Conservation (phyloP, 345 rosid species). For the Melastoma malabathricum region DNA sequence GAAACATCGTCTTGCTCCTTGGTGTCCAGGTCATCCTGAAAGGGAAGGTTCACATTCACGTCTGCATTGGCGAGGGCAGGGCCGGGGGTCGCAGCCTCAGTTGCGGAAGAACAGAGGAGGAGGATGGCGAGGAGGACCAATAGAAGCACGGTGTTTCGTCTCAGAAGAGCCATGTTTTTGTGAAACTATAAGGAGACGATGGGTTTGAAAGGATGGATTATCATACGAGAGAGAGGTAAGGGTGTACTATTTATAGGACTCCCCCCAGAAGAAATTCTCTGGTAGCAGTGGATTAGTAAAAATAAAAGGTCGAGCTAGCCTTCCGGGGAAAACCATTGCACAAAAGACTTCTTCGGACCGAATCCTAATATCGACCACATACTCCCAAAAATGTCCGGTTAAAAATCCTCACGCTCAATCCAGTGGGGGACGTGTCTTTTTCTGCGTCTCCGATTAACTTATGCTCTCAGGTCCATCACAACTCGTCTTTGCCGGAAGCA, state of each 20-base stretch:
- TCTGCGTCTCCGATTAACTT: neutral
- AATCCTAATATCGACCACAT: no score
- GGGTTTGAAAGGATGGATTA: neutral
- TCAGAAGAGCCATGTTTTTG: no score
- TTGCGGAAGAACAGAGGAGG: no score
- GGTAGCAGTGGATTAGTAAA: conserved; percentile 1
- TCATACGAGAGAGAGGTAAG: neutral
- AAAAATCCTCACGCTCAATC: no score
- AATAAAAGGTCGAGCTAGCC: conserved; percentile 2
- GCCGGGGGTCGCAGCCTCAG: no score
- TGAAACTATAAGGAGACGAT: no score
- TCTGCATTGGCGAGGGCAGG: no score
- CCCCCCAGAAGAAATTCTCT: neutral
- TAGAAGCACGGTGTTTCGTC: no score
- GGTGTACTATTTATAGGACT: conserved; percentile 2
- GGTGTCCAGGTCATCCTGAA: neutral
- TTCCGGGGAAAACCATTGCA: neutral
- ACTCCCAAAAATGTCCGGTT: no score
- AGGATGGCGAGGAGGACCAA: no score
- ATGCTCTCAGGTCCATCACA: conserved; percentile 17
- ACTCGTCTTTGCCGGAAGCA: conserved; percentile 37
- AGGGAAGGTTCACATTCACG: no score
- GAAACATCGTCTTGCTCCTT: neutral
- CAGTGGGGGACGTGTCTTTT: neutral
- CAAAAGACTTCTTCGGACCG: no score